Evolutionary conservation across 345 rosid genomes (phyloP).

Genomic region (Moricandia moricandioides): DNA sequence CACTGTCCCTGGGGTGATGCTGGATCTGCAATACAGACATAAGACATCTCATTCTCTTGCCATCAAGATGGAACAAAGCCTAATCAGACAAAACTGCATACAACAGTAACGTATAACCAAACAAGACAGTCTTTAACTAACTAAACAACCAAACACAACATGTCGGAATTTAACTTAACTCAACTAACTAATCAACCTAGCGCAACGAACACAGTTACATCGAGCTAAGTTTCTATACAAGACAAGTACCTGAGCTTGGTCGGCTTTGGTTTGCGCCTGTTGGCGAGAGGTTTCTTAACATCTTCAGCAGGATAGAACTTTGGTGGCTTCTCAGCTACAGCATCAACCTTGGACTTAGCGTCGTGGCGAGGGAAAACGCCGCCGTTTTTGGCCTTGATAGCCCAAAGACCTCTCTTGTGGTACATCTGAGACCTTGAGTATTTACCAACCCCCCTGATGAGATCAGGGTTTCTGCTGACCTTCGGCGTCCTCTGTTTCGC

Average conservation of each 20-base stretch:
- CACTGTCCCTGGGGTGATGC: conserved; percentile 71
- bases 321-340: conserved; percentile 46
- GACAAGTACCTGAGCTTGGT: conserved; percentile 53
- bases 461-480: conserved; percentile 50
- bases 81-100: background rate
- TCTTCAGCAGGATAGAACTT: conserved; percentile 79
- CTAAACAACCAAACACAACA: background rate
- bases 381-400: conserved; percentile 82
- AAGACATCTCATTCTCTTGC: background rate
- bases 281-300: conserved; percentile 65
- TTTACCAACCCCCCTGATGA: conserved; percentile 54
- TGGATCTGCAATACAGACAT: conserved; percentile 41
- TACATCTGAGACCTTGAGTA: conserved; percentile 62
- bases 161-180: background rate
- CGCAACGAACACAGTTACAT: background rate
- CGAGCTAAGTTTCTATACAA: background rate
- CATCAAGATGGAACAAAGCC: background rate
- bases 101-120: background rate
- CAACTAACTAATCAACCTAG: background rate
- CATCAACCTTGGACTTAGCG: conserved; percentile 46
- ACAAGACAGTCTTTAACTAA: too few relatives aligned
- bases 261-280: conserved; percentile 60
- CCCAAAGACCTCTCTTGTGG: conserved; percentile 67
- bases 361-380: conserved; percentile 79
- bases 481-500: conserved; percentile 37